These are phyloP conservation scores for Lavandula angustifolia DNA, from an alignment of 257 asterid genomes.

Conservation along the genomic window DNA sequence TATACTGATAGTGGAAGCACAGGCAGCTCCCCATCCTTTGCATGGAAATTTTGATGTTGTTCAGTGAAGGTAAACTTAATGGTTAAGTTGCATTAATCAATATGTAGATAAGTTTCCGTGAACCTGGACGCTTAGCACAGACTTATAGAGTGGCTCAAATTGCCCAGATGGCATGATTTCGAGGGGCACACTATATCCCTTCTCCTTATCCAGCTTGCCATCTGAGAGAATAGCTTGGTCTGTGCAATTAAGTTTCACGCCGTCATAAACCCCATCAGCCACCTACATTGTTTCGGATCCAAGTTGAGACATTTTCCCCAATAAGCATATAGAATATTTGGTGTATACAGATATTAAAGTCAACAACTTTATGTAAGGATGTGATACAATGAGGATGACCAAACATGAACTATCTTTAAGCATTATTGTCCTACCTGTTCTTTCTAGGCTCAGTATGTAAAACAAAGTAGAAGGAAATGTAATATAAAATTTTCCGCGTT, in stretches of 20 bases:
- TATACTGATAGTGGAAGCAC: slow-evolving; percentile 94
- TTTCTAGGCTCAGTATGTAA: background rate
- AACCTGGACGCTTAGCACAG: slow-evolving; percentile 86
- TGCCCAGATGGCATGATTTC: slow-evolving; percentile 95
- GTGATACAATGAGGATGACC: background rate
- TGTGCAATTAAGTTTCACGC: slow-evolving; percentile 69
- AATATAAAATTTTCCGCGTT: background rate
- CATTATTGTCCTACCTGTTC: background rate
- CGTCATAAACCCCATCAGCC: slow-evolving; percentile 81
- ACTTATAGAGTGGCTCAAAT: slow-evolving; percentile 91
- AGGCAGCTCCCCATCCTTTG: slow-evolving; percentile 93
- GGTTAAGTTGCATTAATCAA: slow-evolving; percentile 12
- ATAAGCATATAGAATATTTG: slow-evolving; percentile 7
- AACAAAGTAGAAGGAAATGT: background rate
- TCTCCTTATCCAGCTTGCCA: slow-evolving; percentile 48
- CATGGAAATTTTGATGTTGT: slow-evolving; percentile 25
- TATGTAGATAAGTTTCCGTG: slow-evolving; percentile 2
- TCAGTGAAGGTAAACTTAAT: slow-evolving; percentile 8
- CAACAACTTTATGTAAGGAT: background rate
- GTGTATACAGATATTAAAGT: slow-evolving; percentile 14
- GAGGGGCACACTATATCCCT: slow-evolving; percentile 74
- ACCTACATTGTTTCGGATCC: slow-evolving; percentile 49
- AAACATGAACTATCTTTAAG: background rate
- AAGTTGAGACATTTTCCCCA: slow-evolving; percentile 19
- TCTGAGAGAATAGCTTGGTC: slow-evolving; percentile 88